Conservation (phyloP, 495 filamentous ascomycete genomes). For the Aspergillus diversus region DNA sequence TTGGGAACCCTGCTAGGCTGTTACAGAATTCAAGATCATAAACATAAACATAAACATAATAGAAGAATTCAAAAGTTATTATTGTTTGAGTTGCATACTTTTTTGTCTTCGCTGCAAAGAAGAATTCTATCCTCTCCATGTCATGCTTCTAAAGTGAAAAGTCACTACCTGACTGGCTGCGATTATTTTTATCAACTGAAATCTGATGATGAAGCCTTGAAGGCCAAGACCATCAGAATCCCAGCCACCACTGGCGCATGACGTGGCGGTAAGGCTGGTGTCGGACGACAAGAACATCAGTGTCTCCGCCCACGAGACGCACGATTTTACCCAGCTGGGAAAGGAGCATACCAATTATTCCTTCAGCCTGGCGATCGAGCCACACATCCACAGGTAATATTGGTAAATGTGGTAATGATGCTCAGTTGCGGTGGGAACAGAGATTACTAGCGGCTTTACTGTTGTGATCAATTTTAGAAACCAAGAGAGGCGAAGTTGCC, state of each 20-base stretch:
- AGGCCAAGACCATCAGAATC: background rate
- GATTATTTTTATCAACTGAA: no score
- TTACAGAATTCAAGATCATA: no score
- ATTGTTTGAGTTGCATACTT: no score
- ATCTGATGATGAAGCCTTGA: background rate
- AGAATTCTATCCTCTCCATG: no score
- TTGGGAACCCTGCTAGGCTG: no score
- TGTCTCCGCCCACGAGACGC: constrained; percentile 23
- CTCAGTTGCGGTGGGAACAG: constrained; percentile 7
- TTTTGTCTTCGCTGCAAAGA: no score
- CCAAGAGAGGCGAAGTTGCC: constrained; percentile 14
- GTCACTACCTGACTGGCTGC: no score
- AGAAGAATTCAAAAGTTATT: no score
- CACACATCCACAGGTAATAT: constrained; percentile 7
- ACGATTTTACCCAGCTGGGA: constrained; percentile 13
- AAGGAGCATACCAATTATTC: constrained; percentile 15
- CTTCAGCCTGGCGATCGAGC: constrained; percentile 12
- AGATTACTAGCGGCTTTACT: background rate
- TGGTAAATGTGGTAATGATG: background rate
- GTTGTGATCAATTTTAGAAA: constrained; percentile 9
- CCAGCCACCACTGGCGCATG: constrained; percentile 19
- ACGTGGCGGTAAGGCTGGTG: constrained; percentile 28
- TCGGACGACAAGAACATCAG: background rate
- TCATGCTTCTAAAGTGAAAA: no score
- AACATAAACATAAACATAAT: no score